Evolutionary conservation across 257 asterid genomes (phyloP), one percentile per base, ranked within the genome.

Genomic region (Solanum chiquidenum): DNA sequence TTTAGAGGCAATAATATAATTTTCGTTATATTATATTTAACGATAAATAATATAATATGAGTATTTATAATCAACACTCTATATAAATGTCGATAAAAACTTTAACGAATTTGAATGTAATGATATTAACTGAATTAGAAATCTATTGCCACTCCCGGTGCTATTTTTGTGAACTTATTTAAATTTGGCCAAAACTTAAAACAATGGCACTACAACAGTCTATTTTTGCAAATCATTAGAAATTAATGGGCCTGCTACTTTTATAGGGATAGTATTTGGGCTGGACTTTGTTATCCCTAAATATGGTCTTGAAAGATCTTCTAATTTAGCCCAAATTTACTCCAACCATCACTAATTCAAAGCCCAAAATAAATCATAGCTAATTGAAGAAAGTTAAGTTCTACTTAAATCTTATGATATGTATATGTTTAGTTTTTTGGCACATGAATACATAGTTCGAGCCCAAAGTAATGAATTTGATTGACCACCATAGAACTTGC

Each of bases 61-160:
- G 1, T 58, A 1, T 21, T 8, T 8, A 58, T 21, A 21, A 58
- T 9, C 6, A 58, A 58, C 1, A 8, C 0, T 58, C 27, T 21
- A 2, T 8, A 58, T 58, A 21, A 58, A 8, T 58, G 0, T 3
- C 5, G 12, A 21, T 21, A 58, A 58, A 58, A 21, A 21, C 5
- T 21, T 20, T 58, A 58, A 58, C 3, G 12, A 21, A 0, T 58
- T 12, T 20, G 5, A 3, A 21, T 58, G 1, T 0, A 3, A 0
- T 58, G 3, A 21, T 1, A 21, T 58, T 21, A 58, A 21, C 3
- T 58, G 1, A 21, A 58, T 4, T 58, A 2, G 0, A 7, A 58
- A 58, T 58, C 25, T 20, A 21, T 58, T 58, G 5, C 66, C 16
- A 58, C 25, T 55, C 25, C 5, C 1, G 66, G 66, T 55, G 2